Conservation (phyloP, 345 rosid species). For the Syzygium jambos region DNA sequence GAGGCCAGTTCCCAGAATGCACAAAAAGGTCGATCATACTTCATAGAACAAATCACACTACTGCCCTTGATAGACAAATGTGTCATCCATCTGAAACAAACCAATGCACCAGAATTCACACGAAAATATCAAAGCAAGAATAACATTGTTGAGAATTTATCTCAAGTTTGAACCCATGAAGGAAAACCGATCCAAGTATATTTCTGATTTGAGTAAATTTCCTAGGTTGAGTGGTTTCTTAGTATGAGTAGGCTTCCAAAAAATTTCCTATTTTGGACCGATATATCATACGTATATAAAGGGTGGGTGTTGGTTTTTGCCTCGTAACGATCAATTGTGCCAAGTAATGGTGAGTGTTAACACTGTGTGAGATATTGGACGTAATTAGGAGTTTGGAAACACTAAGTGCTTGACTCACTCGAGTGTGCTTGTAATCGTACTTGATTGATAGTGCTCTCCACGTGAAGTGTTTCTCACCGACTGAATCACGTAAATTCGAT, state of each 20-base stretch:
- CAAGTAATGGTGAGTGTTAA: not conserved
- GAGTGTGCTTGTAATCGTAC: not conserved
- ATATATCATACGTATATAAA: not conserved
- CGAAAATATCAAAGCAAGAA: not conserved
- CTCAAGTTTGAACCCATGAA: not conserved
- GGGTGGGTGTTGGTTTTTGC: not conserved
- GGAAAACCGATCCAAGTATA: not conserved
- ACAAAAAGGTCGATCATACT: not conserved
- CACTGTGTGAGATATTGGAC: not conserved
- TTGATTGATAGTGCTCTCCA: not conserved
- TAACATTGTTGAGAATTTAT: not conserved
- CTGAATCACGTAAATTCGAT: rapidly evolving
- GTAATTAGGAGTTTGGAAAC: not conserved
- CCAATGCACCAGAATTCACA: not conserved
- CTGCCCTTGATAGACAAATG: not conserved
- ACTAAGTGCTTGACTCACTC: not conserved
- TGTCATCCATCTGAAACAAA: not conserved
- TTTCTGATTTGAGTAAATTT: not conserved
- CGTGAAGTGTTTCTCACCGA: not conserved
- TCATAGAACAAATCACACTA: not conserved
- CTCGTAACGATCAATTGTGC: not conserved
- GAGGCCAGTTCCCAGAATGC: not conserved
- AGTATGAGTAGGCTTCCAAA: not conserved
- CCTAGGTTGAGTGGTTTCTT: not conserved
- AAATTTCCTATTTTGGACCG: not conserved